Evolutionary conservation across 1,284 basidiomycete species (phyloP).

Genomic region (Pseudozyma hubeiensis): DNA sequence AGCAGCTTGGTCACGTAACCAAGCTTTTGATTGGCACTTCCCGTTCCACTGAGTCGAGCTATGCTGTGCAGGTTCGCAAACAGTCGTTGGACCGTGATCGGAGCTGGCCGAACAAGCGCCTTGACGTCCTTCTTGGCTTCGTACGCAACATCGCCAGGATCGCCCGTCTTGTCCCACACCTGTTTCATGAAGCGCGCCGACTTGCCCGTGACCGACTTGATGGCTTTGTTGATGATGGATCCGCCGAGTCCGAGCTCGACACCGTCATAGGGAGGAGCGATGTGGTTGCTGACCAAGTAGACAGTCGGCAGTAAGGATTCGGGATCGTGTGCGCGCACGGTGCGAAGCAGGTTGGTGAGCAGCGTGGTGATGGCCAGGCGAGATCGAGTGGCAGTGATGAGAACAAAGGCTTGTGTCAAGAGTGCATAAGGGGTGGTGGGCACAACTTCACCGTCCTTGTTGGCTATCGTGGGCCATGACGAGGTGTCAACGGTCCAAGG

Average conservation of each 20-base stretch:
- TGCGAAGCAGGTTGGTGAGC: slow-evolving; percentile 82
- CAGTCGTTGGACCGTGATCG: slow-evolving; percentile 61
- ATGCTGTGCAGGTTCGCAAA: slow-evolving; percentile 70
- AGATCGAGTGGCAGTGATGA: slow-evolving; percentile 81
- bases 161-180: slow-evolving; percentile 68
- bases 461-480: slow-evolving; percentile 47
- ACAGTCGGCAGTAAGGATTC: slow-evolving; percentile 80
- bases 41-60: slow-evolving; percentile 76
- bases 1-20: slow-evolving; percentile 83
- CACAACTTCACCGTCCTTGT: slow-evolving; percentile 19
- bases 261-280: slow-evolving; percentile 75
- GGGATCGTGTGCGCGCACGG: slow-evolving; percentile 78
- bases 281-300: slow-evolving; percentile 88
- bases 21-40: slow-evolving; percentile 81
- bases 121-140: slow-evolving; percentile 64
- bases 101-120: slow-evolving; percentile 59
- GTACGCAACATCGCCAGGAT: slow-evolving; percentile 67
- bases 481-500: slow-evolving; percentile 52
- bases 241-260: slow-evolving; percentile 70
- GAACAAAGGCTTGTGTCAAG: slow-evolving; percentile 80
- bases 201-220: slow-evolving; percentile 84
- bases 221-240: slow-evolving; percentile 81
- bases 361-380: slow-evolving; percentile 83
- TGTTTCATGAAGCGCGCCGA: slow-evolving; percentile 77
- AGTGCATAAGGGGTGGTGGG: slow-evolving; percentile 80